Evolutionary conservation across 1,284 basidiomycete species (phyloP).

Genomic region (Malassezia yamatoensis): DNA sequence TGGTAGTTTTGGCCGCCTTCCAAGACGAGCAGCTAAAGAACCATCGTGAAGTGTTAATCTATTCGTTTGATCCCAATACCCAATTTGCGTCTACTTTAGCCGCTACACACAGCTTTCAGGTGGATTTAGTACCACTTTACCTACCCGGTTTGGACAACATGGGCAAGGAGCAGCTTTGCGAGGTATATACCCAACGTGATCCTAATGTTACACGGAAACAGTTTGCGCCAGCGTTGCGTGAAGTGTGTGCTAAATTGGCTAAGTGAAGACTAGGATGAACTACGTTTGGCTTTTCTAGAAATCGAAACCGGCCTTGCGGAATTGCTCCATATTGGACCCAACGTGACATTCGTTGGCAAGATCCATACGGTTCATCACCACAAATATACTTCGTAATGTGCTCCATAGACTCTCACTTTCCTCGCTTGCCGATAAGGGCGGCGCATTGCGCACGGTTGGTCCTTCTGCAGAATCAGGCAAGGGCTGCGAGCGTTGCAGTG

Average conservation of each 20-base stretch:
- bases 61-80: background rate
- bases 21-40: background rate
- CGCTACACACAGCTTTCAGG: background rate
- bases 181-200: slow-evolving; percentile 9
- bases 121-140: slow-evolving; percentile 6
- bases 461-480: slow-evolving; percentile 38
- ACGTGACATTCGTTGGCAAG: slow-evolving; percentile 53
- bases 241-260: background rate
- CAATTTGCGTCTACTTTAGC: slow-evolving; percentile 2
- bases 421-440: slow-evolving; percentile 37
- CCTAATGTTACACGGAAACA: slow-evolving; percentile 16
- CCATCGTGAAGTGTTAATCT: slow-evolving; percentile 8
- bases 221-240: slow-evolving; percentile 7
- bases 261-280: background rate
- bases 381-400: slow-evolving; percentile 67
- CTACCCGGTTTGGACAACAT: background rate
- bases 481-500: slow-evolving; percentile 57
- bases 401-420: slow-evolving; percentile 64
- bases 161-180: background rate
- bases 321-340: slow-evolving; percentile 57
- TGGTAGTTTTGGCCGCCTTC: slow-evolving; percentile 7
- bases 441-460: slow-evolving; percentile 13
- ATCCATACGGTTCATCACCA: slow-evolving; percentile 50
- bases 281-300: slow-evolving; percentile 53
- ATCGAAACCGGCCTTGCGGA: slow-evolving; percentile 71